Percentiles rank a stretch among this genome's conserved stretches.
These are phyloP conservation scores for Stylonectria norvegica DNA, from an alignment of 2,329 filamentous ascomycete genomes.

Conservation along the genomic window DNA sequence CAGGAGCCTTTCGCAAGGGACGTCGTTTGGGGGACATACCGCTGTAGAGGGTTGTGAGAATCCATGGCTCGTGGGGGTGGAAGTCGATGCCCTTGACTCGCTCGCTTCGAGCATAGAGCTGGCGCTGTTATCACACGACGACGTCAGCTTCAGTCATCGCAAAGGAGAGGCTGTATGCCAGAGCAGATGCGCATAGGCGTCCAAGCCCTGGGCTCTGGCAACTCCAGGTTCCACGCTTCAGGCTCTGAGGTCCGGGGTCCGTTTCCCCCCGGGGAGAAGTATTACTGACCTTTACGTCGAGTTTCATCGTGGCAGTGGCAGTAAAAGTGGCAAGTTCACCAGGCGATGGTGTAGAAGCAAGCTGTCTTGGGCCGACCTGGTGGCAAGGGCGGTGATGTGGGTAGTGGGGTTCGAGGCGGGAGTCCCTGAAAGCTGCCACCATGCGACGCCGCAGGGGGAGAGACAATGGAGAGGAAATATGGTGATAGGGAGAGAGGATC, in stretches of 20 bases:
- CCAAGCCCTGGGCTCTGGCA: too few species aligned
- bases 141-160: slow-evolving; percentile 24
- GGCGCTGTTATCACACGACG: slow-evolving; percentile 35
- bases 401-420: slow-evolving; percentile 27
- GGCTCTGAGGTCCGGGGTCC: too few species aligned
- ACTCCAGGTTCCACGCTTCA: too few species aligned
- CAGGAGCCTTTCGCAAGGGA: too few species aligned
- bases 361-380: slow-evolving; percentile 25
- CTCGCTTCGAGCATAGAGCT: slow-evolving; percentile 73
- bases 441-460: slow-evolving; percentile 17
- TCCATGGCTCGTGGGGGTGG: slow-evolving; percentile 95
- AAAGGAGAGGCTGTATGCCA: too few species aligned
- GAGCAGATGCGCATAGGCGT: too few species aligned
- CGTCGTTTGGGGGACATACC: slow-evolving; percentile 50
- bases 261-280: too few species aligned
- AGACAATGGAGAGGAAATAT: too few species aligned
- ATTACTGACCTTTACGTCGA: slow-evolving; percentile 41
- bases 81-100: slow-evolving; percentile 98
- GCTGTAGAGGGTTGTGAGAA: slow-evolving; percentile 93
- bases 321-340: slow-evolving; percentile 13
- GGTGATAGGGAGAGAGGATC: too few species aligned
- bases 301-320: slow-evolving; percentile 36
- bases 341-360: slow-evolving; percentile 28
- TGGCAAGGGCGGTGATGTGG: slow-evolving; percentile 25
- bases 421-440: slow-evolving; percentile 26